Evolutionary conservation across 805 yeast species (phyloP).

Genomic region (Barnettozyma populi): DNA sequence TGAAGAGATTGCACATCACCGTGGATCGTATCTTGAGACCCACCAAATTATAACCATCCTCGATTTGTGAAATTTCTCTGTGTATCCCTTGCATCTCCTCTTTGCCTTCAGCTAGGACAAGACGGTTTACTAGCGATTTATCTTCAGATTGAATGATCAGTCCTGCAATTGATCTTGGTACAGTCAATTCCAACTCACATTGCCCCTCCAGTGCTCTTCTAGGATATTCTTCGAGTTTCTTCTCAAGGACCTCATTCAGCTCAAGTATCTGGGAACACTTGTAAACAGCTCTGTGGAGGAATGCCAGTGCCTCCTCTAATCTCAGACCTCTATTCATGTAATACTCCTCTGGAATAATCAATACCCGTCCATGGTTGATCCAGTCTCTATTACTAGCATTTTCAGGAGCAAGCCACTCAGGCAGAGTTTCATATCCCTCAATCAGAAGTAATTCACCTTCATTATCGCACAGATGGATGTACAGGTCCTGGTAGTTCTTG

Average conservation of each 20-base stretch:
- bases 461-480: slow-evolving; percentile 42
- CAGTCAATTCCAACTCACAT: slow-evolving; percentile 7
- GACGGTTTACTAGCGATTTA: slow-evolving; percentile 7
- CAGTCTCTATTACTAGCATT: slow-evolving; percentile 47
- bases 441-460: slow-evolving; percentile 53
- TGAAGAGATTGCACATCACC: slow-evolving; percentile 15
- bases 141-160: slow-evolving; percentile 11
- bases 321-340: slow-evolving; percentile 30
- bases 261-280: slow-evolving; percentile 26
- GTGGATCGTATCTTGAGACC: slow-evolving; percentile 18
- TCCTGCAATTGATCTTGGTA: slow-evolving; percentile 19
- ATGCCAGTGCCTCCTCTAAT: slow-evolving; percentile 36
- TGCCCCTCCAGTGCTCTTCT: slow-evolving; percentile 24
- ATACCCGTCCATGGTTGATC: slow-evolving; percentile 38
- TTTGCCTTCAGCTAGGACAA: slow-evolving; percentile 8
- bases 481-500: slow-evolving; percentile 30
- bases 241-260: slow-evolving; percentile 19
- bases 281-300: slow-evolving; percentile 33
- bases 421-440: slow-evolving; percentile 42
- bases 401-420: slow-evolving; percentile 43
- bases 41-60: slow-evolving; percentile 10
- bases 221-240: slow-evolving; percentile 26
- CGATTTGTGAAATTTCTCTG: background rate
- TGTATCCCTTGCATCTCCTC: slow-evolving; percentile 3
- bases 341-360: slow-evolving; percentile 36